Conservation (phyloP, 2,329 filamentous ascomycete species). For the Penicillium decumbens region DNA sequence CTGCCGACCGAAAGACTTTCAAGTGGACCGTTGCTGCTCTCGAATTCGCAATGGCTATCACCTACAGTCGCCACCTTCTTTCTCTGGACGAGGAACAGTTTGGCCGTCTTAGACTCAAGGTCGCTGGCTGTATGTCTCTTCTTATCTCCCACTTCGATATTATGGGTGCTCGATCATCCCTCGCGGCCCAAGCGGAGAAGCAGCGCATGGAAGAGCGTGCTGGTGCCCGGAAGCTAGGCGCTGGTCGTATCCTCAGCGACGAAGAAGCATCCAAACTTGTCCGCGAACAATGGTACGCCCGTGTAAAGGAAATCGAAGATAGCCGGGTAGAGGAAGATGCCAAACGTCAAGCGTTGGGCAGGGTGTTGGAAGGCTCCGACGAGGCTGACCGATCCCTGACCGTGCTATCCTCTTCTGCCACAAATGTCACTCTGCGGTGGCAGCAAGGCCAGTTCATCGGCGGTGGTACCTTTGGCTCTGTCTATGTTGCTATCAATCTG, state of each 20-base stretch:
- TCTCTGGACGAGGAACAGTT: constrained; percentile 87
- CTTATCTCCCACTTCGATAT: constrained; percentile 98
- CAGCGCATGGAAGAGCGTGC: constrained; percentile 77
- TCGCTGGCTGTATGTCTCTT: constrained; percentile 94
- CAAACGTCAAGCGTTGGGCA: constrained; percentile 80
- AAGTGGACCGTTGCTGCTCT: constrained; percentile 93
- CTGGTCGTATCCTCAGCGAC: constrained; percentile 69
- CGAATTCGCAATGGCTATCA: constrained; percentile 97
- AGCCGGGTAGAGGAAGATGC: constrained; percentile 71
- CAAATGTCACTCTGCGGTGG: constrained; percentile 93
- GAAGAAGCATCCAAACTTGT: constrained; percentile 76
- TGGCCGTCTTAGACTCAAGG: constrained; percentile 73
- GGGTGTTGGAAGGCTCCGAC: constrained; percentile 88
- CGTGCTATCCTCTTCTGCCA: constrained; percentile 87
- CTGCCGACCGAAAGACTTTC: constrained; percentile 92
- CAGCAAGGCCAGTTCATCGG: constrained; percentile 98
- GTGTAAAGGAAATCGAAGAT: constrained; percentile 72
- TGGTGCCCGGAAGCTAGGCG: constrained; percentile 71
- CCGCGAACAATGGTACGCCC: constrained; percentile 67
- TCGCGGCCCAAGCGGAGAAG: constrained; percentile 90
- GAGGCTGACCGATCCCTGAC: constrained; percentile 94
- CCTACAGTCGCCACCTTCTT: constrained; percentile 86
- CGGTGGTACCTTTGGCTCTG: constrained; percentile 93
- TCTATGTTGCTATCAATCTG: constrained; percentile 95
- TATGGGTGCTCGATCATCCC: constrained; percentile 89